These are phyloP conservation scores for Yamadazyma endophytica DNA, from an alignment of 805 yeast species.

Conservation along the genomic window DNA sequence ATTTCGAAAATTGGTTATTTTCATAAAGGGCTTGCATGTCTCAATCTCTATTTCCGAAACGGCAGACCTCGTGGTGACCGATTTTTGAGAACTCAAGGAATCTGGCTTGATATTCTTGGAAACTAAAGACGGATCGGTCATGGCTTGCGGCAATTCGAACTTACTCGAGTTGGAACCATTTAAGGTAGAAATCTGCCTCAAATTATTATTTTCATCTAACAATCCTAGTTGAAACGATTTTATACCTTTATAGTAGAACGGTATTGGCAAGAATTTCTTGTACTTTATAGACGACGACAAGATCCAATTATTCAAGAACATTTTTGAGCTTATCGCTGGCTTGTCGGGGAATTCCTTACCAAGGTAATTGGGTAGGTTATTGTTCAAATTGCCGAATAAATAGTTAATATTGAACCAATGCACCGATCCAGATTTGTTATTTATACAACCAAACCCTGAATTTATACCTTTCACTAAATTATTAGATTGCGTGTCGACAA, in stretches of 20 bases:
- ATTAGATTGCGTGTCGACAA: constrained; percentile 22
- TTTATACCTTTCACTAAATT: constrained; percentile 21
- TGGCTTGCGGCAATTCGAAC: constrained; percentile 36
- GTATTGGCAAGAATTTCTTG: constrained; percentile 17
- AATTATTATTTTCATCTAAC: constrained; percentile 24
- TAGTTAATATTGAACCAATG: constrained; percentile 57
- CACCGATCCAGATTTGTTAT: constrained; percentile 52
- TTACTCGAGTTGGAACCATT: constrained; percentile 35
- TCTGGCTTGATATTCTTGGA: constrained; percentile 8
- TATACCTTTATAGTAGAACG: constrained; percentile 3
- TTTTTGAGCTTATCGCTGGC: constrained; percentile 5
- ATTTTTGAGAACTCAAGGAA: constrained; percentile 2
- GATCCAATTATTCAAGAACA: constrained; percentile 43
- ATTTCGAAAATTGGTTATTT: constrained; percentile 26
- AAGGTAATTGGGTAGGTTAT: constrained; percentile 26
- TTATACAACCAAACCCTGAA: constrained; percentile 48
- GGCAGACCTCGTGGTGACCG: constrained; percentile 20
- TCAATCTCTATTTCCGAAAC: constrained; percentile 55
- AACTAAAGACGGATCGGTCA: constrained; percentile 5
- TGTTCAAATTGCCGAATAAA: constrained; percentile 25
- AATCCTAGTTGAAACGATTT: constrained; percentile 27
- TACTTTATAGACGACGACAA: constrained; percentile 27
- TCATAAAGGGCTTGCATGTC: constrained; percentile 41
- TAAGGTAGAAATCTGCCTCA: constrained; percentile 32
- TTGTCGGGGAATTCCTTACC: constrained; percentile 10